A percentile compares a stretch with the other conserved stretches of the same genome.
These are phyloP conservation scores for Lactifluus hygrophoroides DNA, from an alignment of 768 basidiomycete genomes.

Conservation along the genomic window DNA sequence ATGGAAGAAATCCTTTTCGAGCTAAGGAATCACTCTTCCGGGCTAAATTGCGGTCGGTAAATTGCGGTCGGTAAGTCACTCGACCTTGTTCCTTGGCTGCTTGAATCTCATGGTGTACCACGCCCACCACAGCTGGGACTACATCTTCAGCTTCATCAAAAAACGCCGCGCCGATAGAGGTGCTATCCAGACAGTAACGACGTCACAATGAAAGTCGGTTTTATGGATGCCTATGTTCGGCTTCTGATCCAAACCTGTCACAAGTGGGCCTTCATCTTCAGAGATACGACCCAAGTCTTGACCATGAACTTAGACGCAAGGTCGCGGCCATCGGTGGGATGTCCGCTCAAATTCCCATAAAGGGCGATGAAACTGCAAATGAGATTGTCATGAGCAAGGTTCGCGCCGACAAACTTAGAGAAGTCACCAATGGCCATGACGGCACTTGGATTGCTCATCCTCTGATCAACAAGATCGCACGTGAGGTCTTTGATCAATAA, in stretches of 20 bases:
- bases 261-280: conserved; percentile 42
- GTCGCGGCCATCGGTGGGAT: conserved; percentile 99
- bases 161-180: conserved; percentile 84
- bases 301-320: conserved; percentile 64
- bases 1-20: conserved; percentile 99
- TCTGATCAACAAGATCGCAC: conserved; percentile 84
- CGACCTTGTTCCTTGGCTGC: not conserved
- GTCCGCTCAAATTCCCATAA: conserved; percentile 99
- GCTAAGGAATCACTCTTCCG: conserved; percentile 88
- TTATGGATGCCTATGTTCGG: conserved; percentile 96
- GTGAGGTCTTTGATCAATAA: conserved; percentile 83
- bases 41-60: conserved; percentile 97
- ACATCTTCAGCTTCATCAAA: conserved; percentile 98
- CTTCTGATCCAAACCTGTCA: conserved; percentile 98
- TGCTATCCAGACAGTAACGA: conserved; percentile 96
- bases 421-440: conserved; percentile 93
- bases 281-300: conserved; percentile 1
- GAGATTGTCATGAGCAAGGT: conserved; percentile 93
- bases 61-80: conserved; percentile 58
- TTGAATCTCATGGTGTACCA: not conserved
- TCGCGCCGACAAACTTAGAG: conserved; percentile 87
- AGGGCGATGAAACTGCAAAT: conserved; percentile 87
- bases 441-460: conserved; percentile 99
- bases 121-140: conserved; percentile 60
- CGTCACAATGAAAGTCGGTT: conserved; percentile 95